Base-by-base conservation (phyloP, 106 monocot genomes). In the Dendrobium catenatum region DNA sequence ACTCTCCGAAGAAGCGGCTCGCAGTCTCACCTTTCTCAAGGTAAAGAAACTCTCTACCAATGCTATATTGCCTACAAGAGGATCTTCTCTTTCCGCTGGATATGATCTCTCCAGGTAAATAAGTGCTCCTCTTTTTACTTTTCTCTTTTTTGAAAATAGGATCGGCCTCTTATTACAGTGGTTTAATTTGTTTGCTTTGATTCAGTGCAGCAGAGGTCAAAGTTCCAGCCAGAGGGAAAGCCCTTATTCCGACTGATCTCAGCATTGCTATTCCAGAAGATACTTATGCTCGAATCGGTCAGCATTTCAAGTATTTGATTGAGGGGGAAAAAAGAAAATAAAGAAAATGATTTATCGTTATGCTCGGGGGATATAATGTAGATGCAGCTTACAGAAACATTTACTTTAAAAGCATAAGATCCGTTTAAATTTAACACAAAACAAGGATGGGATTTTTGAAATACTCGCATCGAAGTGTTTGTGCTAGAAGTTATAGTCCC, bases 271-370 rank as follows among this genome's bases (percentile, higher is more conserved):
- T 94, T 29, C 93, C 93, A 10, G 86, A 87, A 7, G 88, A 84
- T 3, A 93, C 91, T 22, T 96, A 96, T 61, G 96, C 87, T 48
- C 93, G 96, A 37, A 84, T 95, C 26, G 96, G 95, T 95, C 72
- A 9, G 75, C 15, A n/a, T 55, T 33, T 51, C 13, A 51, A 13
- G 13, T 2, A 51, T 51, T 51, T 51, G 13, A 51, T 51, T 51
- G 13, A 51, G 51, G 10, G 51, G 3, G 13, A 13, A 26, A 15
- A 13, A 13, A 51, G 13, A 51, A 10, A 51, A 51, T 51, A 11
- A 3, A 13, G 51, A 37, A 37, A 2, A 37, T 37, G 37, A 37
- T 3, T 37, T 37, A 0, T 37, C 37, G 37, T 37, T 37, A 37
- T 37, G 37, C 37, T 37, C 37, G 37, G 37, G 37, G 37, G 37